Evolutionary conservation across 148 eudicot genomes (phyloP), one percentile per base, ranked within the genome.

Genomic region (Arctostaphylos glauca): DNA sequence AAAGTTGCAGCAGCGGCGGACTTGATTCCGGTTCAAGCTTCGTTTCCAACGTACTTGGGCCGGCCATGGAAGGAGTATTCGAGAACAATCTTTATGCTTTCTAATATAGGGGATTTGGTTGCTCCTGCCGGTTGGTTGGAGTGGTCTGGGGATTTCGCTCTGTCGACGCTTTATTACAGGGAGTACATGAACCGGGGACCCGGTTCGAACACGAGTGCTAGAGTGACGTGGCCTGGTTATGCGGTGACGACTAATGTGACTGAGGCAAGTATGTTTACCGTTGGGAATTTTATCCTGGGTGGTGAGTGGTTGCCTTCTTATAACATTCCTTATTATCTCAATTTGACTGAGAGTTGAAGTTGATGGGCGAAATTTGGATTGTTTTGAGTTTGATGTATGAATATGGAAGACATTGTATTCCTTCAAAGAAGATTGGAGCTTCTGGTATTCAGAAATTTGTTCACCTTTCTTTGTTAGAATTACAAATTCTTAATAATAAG

Each of bases 221-320:
- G 98, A 58, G 98, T 95, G 62, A 92, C 87, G 2, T 95, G 98
- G 98, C 91, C 93, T 0, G 97, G 98, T 46, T 95, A 90, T 23
- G 80, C 87, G 44, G 90, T 85, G 0, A 91, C 88, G 6, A 90
- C 53, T 4, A 89, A 78, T 71, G 50, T 86, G 3, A 60, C 85
- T 0, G 98, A 90, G 77, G 98, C 95, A 2, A 89, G 81, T 41
- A 85, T 90, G 77, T 94, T 93, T 58, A 89, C 92, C 0, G 96
- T 92, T 0, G 91, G 87, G 13, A 90, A 83, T 83, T 92, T 91
- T 74, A 89, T 95, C 74, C 86, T 86, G 80, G 98, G 98, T 6
- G 87, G 74, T 10, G 85, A 84, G 18, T 95, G 98, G 98, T 78
- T 95, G 50, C 89, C 90, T 5, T 19, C 87, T 55, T 85, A 89